Conservation (phyloP, 305 asterid genomes). For the Fraxinus baroniana region DNA sequence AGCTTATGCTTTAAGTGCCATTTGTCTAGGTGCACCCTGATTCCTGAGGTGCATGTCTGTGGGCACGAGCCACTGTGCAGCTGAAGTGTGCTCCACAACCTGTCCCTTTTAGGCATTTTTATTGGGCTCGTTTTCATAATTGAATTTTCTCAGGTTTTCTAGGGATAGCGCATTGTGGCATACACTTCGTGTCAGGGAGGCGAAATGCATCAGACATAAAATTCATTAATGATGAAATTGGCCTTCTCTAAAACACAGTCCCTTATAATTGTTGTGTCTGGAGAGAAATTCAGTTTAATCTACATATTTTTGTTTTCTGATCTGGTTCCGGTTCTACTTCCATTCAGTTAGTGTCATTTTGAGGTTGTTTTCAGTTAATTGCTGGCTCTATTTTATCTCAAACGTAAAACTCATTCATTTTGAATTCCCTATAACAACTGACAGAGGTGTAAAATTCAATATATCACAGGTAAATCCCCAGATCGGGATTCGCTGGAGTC, state of each 20-base stretch:
- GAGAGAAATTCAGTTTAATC: background rate
- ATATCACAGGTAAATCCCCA: slow-evolving; percentile 60
- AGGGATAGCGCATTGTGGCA: background rate
- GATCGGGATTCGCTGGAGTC: slow-evolving; percentile 74
- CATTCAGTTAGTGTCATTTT: slow-evolving; percentile 10
- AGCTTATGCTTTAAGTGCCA: background rate
- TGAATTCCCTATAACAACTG: background rate
- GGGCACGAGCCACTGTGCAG: background rate
- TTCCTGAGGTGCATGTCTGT: background rate
- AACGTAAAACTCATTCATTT: background rate
- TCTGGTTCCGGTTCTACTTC: background rate
- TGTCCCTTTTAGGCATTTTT: background rate
- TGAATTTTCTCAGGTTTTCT: background rate
- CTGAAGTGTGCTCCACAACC: background rate
- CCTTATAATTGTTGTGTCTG: background rate
- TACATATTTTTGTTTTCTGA: background rate
- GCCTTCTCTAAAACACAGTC: background rate
- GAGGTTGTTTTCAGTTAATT: background rate
- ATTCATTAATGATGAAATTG: background rate
- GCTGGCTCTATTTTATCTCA: slow-evolving; percentile 1
- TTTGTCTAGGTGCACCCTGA: background rate
- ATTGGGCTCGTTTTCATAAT: background rate
- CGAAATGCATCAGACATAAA: background rate
- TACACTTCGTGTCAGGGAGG: background rate
- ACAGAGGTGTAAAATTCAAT: background rate